Base-by-base conservation (phyloP, 148 eudicot species). In the Salicornia ramosissima region DNA sequence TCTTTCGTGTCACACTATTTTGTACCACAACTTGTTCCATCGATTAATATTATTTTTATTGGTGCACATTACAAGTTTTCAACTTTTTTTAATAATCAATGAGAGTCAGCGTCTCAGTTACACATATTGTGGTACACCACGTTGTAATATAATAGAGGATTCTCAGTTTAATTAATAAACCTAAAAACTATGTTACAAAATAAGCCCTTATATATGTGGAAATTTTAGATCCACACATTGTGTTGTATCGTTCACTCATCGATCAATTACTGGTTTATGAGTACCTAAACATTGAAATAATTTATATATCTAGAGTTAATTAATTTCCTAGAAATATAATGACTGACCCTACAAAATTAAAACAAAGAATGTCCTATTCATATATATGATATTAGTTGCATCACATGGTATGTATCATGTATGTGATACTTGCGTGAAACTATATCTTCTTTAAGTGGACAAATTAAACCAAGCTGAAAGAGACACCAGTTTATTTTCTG, bases 361-460 rank as follows among this genome's bases (percentile, higher is more conserved):
- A 66, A 60, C 68, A 71, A 79, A 70, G 70, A 68, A 46, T 57
- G 64, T 66, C 56, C 40, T 43, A 36, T 54, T 29, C 46, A 57
- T 45, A 33, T 66, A 49, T 46, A 36, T 67, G 65, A 70, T 53
- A 59, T 56, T 60, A 71, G 80, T 71, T 40, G 76, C 76, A 31
- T 73, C 76, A 69, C 74, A 72, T 81, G 76, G 70, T 69, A 6
- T 71, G 74, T 64, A 79, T 61, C 55, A 65, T 74, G 70, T 69
- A 6, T 71, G 74, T 64, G 81, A 67, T 61, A 65, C 77, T 75
- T 78, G 77, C 79, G 79, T 75, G 81, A 71, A 81, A 78, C 68
- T 73, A 46, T 57, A 71, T 67, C 74, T 71, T 67, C 73, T 67
- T 18, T 72, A 51, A 53, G 69, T 57, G 71, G 65, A 66, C 67